A percentile compares a stretch with the other conserved stretches of the same genome.
Evolutionary conservation across 345 rosid species (phyloP).

Genomic region (Lumnitzera littorea): DNA sequence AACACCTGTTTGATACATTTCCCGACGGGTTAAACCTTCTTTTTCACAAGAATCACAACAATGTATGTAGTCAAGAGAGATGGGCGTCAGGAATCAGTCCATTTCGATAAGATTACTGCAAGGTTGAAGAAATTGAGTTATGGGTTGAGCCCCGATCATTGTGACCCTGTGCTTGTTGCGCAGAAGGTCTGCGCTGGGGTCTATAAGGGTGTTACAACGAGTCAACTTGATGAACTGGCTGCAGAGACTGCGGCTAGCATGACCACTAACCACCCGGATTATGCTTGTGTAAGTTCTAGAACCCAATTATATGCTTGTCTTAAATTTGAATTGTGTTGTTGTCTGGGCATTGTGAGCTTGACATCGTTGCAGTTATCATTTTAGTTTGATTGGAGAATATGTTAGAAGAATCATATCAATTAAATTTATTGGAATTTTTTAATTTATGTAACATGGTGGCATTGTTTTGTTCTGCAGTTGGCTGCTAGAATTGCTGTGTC

Average conservation of each 20-base stretch:
- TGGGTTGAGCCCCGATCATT: slow-evolving; percentile 87
- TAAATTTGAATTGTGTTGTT: too few relatives aligned
- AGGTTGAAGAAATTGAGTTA: slow-evolving; percentile 90
- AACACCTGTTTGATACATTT: slow-evolving; percentile 7
- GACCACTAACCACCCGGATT: slow-evolving; percentile 95
- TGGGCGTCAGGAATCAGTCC: slow-evolving; percentile 86
- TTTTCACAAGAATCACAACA: not conserved
- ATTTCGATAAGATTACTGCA: slow-evolving; percentile 95
- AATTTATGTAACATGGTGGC: not conserved
- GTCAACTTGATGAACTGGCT: slow-evolving; percentile 95
- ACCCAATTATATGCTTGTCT: not conserved
- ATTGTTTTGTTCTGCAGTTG: slow-evolving; percentile 41
- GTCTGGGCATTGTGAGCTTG: too few relatives aligned
- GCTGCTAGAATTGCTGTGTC: slow-evolving; percentile 98
- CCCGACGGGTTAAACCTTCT: not conserved
- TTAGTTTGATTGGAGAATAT: too few relatives aligned
- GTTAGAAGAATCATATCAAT: not conserved
- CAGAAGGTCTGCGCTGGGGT: slow-evolving; percentile 99
- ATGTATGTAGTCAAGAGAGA: slow-evolving; percentile 97
- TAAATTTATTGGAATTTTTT: not conserved
- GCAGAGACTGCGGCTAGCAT: slow-evolving; percentile 96
- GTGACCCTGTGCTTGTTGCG: slow-evolving; percentile 89
- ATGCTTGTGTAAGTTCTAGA: slow-evolving; percentile 65
- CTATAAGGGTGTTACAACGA: slow-evolving; percentile 93
- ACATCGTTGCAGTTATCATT: too few relatives aligned